These are phyloP conservation scores for Scheffersomyces amazonensis DNA, from an alignment of 805 yeast genomes.

Conservation along the genomic window DNA sequence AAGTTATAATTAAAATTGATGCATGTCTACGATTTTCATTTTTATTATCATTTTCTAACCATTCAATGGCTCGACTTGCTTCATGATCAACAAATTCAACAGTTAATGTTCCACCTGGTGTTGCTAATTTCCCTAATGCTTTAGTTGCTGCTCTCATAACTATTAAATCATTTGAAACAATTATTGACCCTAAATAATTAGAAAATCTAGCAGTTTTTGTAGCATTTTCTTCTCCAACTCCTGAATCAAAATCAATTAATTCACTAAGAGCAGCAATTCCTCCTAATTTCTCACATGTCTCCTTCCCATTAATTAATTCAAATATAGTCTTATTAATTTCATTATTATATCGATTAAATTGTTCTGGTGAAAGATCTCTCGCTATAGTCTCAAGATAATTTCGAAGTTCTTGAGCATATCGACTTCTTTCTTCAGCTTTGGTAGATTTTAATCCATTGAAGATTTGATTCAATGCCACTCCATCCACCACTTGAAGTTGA, in stretches of 20 bases:
- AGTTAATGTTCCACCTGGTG: conserved; percentile 84
- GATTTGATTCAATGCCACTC: conserved; percentile 51
- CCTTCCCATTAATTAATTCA: conserved; percentile 76
- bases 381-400: conserved; percentile 69
- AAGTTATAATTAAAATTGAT: conserved; percentile 76
- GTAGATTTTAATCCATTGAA: conserved; percentile 47
- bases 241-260: conserved; percentile 79
- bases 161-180: conserved; percentile 77
- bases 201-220: conserved; percentile 88
- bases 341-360: conserved; percentile 75
- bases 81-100: conserved; percentile 93
- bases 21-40: conserved; percentile 83
- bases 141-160: conserved; percentile 86
- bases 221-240: conserved; percentile 72
- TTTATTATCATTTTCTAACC: conserved; percentile 80
- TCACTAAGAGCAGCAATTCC: conserved; percentile 91
- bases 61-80: conserved; percentile 83
- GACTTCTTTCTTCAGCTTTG: conserved; percentile 40
- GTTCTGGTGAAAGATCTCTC: conserved; percentile 79
- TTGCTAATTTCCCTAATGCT: conserved; percentile 84
- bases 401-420: conserved; percentile 70
- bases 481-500: conserved; percentile 39
- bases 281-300: conserved; percentile 72
- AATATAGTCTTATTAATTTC: conserved; percentile 85
- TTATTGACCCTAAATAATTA: conserved; percentile 77